Evolutionary conservation across 83 land plant genomes (phyloP).

Genomic region (Thuja plicata): DNA sequence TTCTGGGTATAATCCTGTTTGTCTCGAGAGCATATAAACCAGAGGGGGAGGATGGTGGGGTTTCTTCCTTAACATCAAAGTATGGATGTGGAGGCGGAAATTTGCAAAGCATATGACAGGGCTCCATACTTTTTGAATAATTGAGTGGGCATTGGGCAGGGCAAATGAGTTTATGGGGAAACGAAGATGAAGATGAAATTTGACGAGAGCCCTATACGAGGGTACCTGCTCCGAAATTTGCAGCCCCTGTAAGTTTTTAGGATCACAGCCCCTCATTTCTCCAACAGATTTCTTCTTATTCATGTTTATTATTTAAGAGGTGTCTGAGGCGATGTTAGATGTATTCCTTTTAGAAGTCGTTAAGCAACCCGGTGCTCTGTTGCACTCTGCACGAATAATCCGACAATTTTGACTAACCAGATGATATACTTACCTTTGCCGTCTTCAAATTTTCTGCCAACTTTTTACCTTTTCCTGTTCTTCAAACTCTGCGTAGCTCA

Average conservation of each 20-base stretch:
- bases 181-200: constrained; percentile 1
- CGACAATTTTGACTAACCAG: no score
- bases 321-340: no score
- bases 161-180: neutral
- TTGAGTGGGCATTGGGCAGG: neutral
- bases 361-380: no score
- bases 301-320: no score
- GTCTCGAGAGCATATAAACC: no score
- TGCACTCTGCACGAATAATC: no score
- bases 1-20: no score
- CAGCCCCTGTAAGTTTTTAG: constrained; percentile 10
- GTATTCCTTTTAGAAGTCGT: no score
- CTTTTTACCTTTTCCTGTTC: neutral
- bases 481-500: no score
- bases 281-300: neutral
- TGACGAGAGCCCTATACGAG: constrained; percentile 1
- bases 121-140: neutral
- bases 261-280: neutral
- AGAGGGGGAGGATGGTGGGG: no score
- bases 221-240: constrained; percentile 5
- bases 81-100: neutral
- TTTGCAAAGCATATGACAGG: neutral
- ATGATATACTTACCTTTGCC: no score
- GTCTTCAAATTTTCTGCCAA: neutral
- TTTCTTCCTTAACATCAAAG: no score